phyloP scores from a whole-genome alignment of 2,329 filamentous ascomycete genomes.

The Scedosporium minutisporum region DNA sequence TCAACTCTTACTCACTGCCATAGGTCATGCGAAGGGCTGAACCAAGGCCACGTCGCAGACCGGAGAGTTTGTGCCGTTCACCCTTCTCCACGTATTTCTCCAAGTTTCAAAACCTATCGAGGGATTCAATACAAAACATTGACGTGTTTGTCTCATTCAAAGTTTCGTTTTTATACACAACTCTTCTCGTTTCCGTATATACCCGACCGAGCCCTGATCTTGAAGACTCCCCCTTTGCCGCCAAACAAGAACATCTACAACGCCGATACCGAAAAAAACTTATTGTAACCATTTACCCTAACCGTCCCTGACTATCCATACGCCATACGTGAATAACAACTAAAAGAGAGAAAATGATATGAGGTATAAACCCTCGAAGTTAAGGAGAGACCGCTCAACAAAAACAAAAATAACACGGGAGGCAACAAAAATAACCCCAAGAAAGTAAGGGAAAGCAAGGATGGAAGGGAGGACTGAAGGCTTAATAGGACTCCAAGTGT shows the following conservation, averaged over 20 bases:
- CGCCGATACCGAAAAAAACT: background rate
- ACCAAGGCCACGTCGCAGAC: too few species aligned
- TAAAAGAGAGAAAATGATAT: slow-evolving; percentile 1
- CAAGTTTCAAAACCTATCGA: too few species aligned
- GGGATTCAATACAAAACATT: too few species aligned
- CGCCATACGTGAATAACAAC: slow-evolving; percentile 3
- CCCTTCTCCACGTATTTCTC: too few species aligned
- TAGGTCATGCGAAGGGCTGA: too few species aligned
- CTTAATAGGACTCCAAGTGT: slow-evolving; percentile 41
- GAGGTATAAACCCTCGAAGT: background rate
- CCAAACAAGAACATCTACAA: background rate
- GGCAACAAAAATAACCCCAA: background rate
- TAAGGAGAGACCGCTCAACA: background rate
- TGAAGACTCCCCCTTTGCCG: background rate
- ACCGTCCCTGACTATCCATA: background rate
- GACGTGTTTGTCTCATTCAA: too few species aligned
- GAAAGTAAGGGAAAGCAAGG: background rate
- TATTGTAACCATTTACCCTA: background rate
- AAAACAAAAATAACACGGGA: background rate
- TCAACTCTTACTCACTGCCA: too few species aligned
- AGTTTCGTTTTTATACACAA: too few species aligned
- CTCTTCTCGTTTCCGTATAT: too few species aligned
- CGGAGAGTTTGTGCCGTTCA: too few species aligned
- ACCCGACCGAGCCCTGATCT: background rate
- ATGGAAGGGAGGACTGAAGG: background rate